Conservation (phyloP, 2,329 filamentous ascomycete genomes). For the Fonsecaea monophora region DNA sequence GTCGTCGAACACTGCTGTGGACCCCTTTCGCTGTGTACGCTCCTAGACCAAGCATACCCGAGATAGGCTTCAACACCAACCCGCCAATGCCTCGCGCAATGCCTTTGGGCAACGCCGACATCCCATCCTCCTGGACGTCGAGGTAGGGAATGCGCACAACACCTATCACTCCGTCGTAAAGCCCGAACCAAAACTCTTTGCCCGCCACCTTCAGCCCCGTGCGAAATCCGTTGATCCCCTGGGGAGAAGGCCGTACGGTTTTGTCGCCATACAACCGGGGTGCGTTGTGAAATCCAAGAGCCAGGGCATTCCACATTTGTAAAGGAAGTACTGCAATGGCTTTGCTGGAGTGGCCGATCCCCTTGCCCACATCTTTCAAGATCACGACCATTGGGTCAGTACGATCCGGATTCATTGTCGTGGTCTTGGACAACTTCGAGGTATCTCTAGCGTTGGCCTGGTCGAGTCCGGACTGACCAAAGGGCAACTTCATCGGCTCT, state of each 20-base stretch:
- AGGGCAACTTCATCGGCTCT: conserved; percentile 29
- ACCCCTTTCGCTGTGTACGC: conserved; percentile 54
- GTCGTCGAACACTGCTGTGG: conserved; percentile 51
- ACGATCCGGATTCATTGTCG: conserved; percentile 22
- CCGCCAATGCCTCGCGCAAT: conserved; percentile 55
- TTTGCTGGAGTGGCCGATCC: conserved; percentile 37
- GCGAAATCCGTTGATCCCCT: conserved; percentile 54
- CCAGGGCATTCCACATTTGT: conserved; percentile 57
- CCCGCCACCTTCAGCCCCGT: conserved; percentile 54
- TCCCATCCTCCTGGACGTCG: conserved; percentile 51
- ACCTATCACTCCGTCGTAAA: conserved; percentile 55
- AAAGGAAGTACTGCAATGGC: conserved; percentile 48
- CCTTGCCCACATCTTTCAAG: conserved; percentile 36
- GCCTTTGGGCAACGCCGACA: conserved; percentile 52
- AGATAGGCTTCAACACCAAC: conserved; percentile 55
- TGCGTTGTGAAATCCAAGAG: conserved; percentile 62
- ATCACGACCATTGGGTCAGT: conserved; percentile 30
- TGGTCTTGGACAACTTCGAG: conserved; percentile 9
- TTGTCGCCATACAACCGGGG: conserved; percentile 61
- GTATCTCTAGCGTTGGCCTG: neutral
- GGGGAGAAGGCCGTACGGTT: conserved; percentile 53
- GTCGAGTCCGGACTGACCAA: conserved; percentile 5
- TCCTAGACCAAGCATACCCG: conserved; percentile 51
- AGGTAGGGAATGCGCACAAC: conserved; percentile 53
- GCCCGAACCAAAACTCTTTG: conserved; percentile 53